A percentile compares a stretch with the other conserved stretches of the same genome.
Evolutionary conservation across 495 filamentous ascomycete genomes (phyloP).

Genomic region (Lasiosphaeris hirsuta): DNA sequence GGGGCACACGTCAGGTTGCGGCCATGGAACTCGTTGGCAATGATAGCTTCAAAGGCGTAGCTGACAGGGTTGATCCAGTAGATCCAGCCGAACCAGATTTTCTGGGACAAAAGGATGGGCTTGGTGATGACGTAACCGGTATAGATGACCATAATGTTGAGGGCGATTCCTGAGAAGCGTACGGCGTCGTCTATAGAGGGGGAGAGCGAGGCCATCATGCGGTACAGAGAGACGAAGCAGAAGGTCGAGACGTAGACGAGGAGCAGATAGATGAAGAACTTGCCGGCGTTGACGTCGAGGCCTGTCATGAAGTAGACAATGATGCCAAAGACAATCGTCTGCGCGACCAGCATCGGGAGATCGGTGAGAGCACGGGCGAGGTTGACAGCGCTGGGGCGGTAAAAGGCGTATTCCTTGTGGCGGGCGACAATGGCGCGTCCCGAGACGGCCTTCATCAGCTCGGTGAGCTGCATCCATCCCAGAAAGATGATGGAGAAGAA

Average conservation of each 20-base stretch:
- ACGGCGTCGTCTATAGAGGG: conserved; percentile 60
- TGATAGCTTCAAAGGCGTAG: conserved; percentile 68
- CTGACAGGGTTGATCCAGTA: conserved; percentile 71
- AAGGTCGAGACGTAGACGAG: conserved; percentile 62
- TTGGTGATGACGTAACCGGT: conserved; percentile 72
- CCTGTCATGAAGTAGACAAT: conserved; percentile 77
- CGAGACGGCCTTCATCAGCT: conserved; percentile 67
- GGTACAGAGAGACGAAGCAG: conserved; percentile 60
- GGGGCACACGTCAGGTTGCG: conserved; percentile 48
- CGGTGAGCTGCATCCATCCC: conserved; percentile 70
- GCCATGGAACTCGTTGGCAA: conserved; percentile 66
- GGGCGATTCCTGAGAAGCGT: conserved; percentile 49
- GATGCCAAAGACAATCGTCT: conserved; percentile 68
- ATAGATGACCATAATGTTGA: conserved; percentile 72
- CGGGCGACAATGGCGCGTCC: conserved; percentile 74
- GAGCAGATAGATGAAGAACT: conserved; percentile 79
- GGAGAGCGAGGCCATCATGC: conserved; percentile 64
- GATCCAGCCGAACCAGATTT: conserved; percentile 76
- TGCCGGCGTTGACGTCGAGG: conserved; percentile 64
- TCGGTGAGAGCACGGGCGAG: conserved; percentile 76
- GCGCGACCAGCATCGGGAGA: conserved; percentile 64
- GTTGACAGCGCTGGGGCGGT: conserved; percentile 74
- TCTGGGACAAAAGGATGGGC: conserved; percentile 53
- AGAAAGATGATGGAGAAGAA: conserved; percentile 84
- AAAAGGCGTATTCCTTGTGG: conserved; percentile 82